Percentiles rank a stretch among this genome's conserved stretches.
Conservation (phyloP, 257 asterid species). For the Fraxinus anomala region DNA sequence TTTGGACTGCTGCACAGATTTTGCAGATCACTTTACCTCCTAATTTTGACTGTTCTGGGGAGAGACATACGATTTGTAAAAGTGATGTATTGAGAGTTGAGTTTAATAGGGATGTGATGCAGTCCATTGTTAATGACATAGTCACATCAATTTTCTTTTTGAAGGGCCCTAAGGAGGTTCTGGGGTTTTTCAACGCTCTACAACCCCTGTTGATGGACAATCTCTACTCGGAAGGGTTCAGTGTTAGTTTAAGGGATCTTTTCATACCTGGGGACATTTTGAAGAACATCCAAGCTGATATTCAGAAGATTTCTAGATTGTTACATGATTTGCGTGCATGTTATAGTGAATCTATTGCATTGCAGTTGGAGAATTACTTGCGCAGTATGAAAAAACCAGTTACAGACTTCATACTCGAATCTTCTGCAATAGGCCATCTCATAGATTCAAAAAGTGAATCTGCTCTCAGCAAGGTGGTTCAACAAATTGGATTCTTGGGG, state of each 20-base stretch:
- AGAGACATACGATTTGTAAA: conserved; percentile 51
- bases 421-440: conserved; percentile 69
- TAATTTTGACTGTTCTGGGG: conserved; percentile 70
- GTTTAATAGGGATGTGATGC: conserved; percentile 55
- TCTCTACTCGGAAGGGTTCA: conserved; percentile 71
- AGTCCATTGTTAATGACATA: conserved; percentile 61
- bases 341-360: conserved; percentile 57
- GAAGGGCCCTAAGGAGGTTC: conserved; percentile 84
- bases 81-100: conserved; percentile 65
- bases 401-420: conserved; percentile 55
- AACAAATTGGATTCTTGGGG: conserved; percentile 90
- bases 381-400: conserved; percentile 60
- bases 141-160: conserved; percentile 76
- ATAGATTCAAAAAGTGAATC: conserved; percentile 92
- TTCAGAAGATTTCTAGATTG: conserved; percentile 55
- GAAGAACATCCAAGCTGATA: conserved; percentile 47
- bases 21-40: conserved; percentile 73
- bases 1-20: conserved; percentile 84
- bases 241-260: conserved; percentile 74
- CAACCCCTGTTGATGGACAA: conserved; percentile 86
- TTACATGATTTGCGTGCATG: conserved; percentile 49
- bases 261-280: conserved; percentile 54
- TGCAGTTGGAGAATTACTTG: conserved; percentile 64
- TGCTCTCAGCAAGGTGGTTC: conserved; percentile 84
- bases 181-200: conserved; percentile 67